These are phyloP conservation scores for Termitomyces sp. DNA, from an alignment of 1,284 basidiomycete species.

Conservation along the genomic window DNA sequence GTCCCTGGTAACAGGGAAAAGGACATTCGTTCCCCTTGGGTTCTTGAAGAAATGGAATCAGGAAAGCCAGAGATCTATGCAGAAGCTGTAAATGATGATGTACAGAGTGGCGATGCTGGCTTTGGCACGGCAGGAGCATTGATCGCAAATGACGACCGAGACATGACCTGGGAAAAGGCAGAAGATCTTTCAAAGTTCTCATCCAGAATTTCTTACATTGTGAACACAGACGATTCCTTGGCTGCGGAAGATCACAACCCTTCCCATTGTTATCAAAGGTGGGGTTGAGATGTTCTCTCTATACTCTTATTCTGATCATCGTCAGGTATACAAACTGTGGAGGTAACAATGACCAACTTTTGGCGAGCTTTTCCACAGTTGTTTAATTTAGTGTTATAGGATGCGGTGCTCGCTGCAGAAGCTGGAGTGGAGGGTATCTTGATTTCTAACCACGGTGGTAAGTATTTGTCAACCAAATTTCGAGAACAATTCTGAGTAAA, in stretches of 20 bases:
- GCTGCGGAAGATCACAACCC: conserved; percentile 68
- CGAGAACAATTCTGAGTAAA: not conserved
- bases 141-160: conserved; percentile 56
- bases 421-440: conserved; percentile 84
- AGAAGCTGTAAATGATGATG: conserved; percentile 33
- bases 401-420: conserved; percentile 86
- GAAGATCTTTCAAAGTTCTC: not conserved
- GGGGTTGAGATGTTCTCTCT: conserved; percentile 7
- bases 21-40: conserved; percentile 65
- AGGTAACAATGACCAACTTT: conserved; percentile 36
- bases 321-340: conserved; percentile 70
- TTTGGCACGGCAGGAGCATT: conserved; percentile 64
- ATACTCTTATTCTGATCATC: conserved; percentile 5
- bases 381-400: conserved; percentile 33
- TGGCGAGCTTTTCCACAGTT: not conserved
- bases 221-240: conserved; percentile 63
- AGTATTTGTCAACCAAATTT: conserved; percentile 24
- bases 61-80: conserved; percentile 33
- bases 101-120: conserved; percentile 32
- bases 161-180: conserved; percentile 73
- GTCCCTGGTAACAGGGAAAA: conserved; percentile 83
- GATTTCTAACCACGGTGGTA: conserved; percentile 89
- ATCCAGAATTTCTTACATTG: not conserved
- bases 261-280: conserved; percentile 86
- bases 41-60: conserved; percentile 55